phyloP scores from a whole-genome alignment of 78 protist genomes.

The slime mould (Dictyostelium discoideum) region dicty_2.7 NC_007088.5:2796501-2797000 shows the following conservation, averaged over 20 bases:
- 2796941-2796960: slow-evolving; percentile 44
- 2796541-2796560: neutral
- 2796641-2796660: slow-evolving; percentile 1
- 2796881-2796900: slow-evolving; percentile 28
- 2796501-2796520: slow-evolving; percentile 44
- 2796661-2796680: slow-evolving; percentile 60
- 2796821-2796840: neutral
- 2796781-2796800: slow-evolving; percentile 42
- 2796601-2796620: slow-evolving; percentile 19
- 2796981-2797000: slow-evolving; percentile 37
- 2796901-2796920: slow-evolving; percentile 30
- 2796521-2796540: neutral
- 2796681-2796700: slow-evolving; percentile 59
- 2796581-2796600: slow-evolving; percentile 29
- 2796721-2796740: neutral
- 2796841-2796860: neutral
- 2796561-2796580: slow-evolving; percentile 42
- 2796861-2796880: slow-evolving; percentile 31
- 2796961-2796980: slow-evolving; percentile 25
- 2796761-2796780: slow-evolving; percentile 14
- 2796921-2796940: slow-evolving; percentile 32
- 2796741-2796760: neutral
- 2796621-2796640: slow-evolving; percentile 5
- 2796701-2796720: neutral
- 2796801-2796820: slow-evolving; percentile 59